phyloP scores from a whole-genome alignment of 1,284 basidiomycete species.

The Termitomyces sp. region DNA sequence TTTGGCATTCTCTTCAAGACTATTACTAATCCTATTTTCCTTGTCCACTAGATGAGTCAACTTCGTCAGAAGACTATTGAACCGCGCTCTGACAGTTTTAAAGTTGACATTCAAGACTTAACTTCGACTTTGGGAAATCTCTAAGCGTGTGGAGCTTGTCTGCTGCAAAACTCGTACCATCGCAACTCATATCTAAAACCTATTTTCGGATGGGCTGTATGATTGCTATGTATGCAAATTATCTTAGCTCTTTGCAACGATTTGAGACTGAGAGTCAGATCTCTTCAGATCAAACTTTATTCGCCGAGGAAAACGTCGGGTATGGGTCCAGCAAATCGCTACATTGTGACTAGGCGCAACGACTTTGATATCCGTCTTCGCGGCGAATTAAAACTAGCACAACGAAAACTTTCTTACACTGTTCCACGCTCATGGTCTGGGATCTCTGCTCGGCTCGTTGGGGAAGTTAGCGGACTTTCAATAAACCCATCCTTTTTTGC shows the following conservation, averaged over 20 bases:
- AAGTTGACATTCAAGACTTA: constrained; percentile 11
- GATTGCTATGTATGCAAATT: neutral
- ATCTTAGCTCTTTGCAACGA: neutral
- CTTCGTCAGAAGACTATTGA: neutral
- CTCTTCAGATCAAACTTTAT: neutral
- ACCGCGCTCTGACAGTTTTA: neutral
- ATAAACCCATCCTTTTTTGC: neutral
- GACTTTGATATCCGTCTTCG: neutral
- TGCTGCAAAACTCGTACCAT: neutral
- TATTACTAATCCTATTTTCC: neutral
- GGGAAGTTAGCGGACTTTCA: neutral
- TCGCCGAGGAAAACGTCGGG: neutral
- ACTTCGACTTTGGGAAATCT: constrained; percentile 13
- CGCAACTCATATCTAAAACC: neutral
- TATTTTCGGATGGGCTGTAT: neutral
- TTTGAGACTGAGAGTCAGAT: neutral
- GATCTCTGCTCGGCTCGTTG: neutral
- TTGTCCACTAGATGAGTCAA: constrained; percentile 2
- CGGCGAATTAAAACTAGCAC: neutral
- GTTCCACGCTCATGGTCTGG: too few species aligned
- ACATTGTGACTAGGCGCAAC: neutral
- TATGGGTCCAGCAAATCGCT: neutral
- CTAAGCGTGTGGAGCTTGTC: neutral
- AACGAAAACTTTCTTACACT: neutral
- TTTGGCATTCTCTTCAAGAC: neutral